phyloP scores from a whole-genome alignment of 208 protist species.

The Trichomonas vaginalis region DNA sequence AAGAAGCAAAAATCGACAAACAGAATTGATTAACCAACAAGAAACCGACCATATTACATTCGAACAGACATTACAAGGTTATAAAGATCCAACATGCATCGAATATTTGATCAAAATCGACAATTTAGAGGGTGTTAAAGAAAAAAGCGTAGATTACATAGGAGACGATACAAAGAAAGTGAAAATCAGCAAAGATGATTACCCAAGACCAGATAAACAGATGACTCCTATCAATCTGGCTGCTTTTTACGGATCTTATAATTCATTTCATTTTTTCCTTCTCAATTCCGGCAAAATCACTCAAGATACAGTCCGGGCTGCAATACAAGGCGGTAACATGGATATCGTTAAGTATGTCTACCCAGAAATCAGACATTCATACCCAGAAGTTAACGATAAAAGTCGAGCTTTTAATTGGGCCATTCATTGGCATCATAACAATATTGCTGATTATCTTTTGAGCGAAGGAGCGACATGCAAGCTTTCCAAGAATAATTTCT shows the following conservation, averaged over 20 bases:
- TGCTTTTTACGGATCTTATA: neutral
- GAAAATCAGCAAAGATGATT: neutral
- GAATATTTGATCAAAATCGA: neutral
- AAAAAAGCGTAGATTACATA: neutral
- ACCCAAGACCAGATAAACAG: neutral
- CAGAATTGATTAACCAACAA: neutral
- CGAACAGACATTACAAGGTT: neutral
- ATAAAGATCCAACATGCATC: neutral
- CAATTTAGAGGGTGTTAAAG: neutral
- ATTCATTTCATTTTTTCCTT: neutral
- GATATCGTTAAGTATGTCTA: neutral
- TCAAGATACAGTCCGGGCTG: neutral
- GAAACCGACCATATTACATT: neutral
- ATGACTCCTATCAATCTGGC: neutral
- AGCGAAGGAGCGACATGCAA: neutral
- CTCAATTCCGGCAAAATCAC: neutral
- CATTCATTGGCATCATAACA: neutral
- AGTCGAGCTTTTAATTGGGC: neutral
- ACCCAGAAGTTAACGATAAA: neutral
- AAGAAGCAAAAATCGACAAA: neutral
- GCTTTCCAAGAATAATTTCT: neutral
- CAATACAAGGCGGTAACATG: neutral
- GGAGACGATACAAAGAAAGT: neutral
- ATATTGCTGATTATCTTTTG: neutral
- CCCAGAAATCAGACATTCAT: neutral